Evolutionary conservation across 2,329 filamentous ascomycete species (phyloP), one percentile per base, ranked within the genome.

Genomic region (Aspergillus novofumigatus): DNA sequence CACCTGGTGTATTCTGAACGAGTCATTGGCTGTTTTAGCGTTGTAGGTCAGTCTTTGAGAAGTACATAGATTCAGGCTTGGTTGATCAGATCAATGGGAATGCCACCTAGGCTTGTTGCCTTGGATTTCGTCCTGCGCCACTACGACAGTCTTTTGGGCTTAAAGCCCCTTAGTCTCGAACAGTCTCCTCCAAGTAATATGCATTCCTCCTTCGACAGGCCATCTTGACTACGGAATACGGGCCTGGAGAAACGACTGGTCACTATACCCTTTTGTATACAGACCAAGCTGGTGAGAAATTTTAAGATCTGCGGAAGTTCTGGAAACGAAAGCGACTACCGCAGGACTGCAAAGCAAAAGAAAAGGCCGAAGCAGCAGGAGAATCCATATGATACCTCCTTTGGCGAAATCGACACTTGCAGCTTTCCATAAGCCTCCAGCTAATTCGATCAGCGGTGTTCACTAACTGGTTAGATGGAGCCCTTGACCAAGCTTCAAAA

Each of bases 1-100:
- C 62, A 0, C 47, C 62, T 20, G 61, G 69, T 3, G 61, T 63
- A 3, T 67, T 69, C 44, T 68, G 52, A 62, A n/a, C 25, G 44
- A 4, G 41, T 21, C 41, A 44, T n/a, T 44, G n/a, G 7, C 14
- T 11, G 14, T 17, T 35, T 35, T 35, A 11, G 2, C 6, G 14
- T 11, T 38, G 32, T 35, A 10, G 29, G 32, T 7, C 14, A 7
- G 14, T 38, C 5, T 17, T 38, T 6, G 14, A 17, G 14, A 17
- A 38, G 14, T 17, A 38, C 14, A 17, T 17, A n/a, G 14, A 14
- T 38, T 38, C 14, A 17, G 32, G 32, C 2, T 3, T 3, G 32
- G 5, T 38, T 38, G 5, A 38, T 38, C 14, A 7, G 2, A n/a
- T 4, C 32, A 38, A 38, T 17, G 14, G 14, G 14, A 38, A 17